phyloP scores from a whole-genome alignment of 2,329 filamentous ascomycete genomes.

The Thelonectria blattea region DNA sequence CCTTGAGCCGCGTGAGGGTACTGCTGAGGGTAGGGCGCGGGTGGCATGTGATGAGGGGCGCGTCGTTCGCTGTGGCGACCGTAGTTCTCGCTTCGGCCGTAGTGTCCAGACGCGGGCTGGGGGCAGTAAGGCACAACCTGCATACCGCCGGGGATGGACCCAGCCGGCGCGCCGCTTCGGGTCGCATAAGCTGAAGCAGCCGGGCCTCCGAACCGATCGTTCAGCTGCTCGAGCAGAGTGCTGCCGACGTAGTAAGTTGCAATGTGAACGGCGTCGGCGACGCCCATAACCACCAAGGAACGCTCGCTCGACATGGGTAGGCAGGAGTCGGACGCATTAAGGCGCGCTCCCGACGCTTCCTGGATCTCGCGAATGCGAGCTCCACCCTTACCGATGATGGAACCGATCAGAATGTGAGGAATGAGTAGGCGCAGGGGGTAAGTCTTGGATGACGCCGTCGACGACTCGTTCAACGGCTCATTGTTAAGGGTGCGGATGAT shows the following conservation, averaged over 20 bases:
- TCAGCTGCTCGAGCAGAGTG: slow-evolving; percentile 96
- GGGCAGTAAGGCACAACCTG: slow-evolving; percentile 98
- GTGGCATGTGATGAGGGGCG: slow-evolving; percentile 72
- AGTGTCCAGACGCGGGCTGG: slow-evolving; percentile 90
- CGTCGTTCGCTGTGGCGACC: slow-evolving; percentile 75
- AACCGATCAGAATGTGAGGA: slow-evolving; percentile 95
- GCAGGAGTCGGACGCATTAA: slow-evolving; percentile 95
- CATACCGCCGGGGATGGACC: slow-evolving; percentile 95
- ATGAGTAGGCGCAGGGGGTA: slow-evolving; percentile 95
- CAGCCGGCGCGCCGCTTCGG: slow-evolving; percentile 88
- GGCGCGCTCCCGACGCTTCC: slow-evolving; percentile 91
- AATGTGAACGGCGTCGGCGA: slow-evolving; percentile 97
- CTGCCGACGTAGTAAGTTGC: slow-evolving; percentile 98
- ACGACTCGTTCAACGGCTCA: slow-evolving; percentile 86
- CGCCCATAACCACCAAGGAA: slow-evolving; percentile 96
- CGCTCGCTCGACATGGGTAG: slow-evolving; percentile 94
- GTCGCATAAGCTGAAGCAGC: slow-evolving; percentile 98
- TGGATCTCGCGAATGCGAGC: slow-evolving; percentile 98
- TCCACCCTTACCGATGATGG: slow-evolving; percentile 97
- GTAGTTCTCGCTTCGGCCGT: slow-evolving; percentile 87
- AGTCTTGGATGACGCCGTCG: slow-evolving; percentile 92
- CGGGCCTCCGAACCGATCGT: slow-evolving; percentile 93
- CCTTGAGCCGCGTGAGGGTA: slow-evolving; percentile 73
- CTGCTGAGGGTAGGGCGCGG: slow-evolving; percentile 73
- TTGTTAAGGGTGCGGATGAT: slow-evolving; percentile 99